Evolutionary conservation across 768 basidiomycete species (phyloP).

Genomic region (Psilocybe cyanescens): DNA sequence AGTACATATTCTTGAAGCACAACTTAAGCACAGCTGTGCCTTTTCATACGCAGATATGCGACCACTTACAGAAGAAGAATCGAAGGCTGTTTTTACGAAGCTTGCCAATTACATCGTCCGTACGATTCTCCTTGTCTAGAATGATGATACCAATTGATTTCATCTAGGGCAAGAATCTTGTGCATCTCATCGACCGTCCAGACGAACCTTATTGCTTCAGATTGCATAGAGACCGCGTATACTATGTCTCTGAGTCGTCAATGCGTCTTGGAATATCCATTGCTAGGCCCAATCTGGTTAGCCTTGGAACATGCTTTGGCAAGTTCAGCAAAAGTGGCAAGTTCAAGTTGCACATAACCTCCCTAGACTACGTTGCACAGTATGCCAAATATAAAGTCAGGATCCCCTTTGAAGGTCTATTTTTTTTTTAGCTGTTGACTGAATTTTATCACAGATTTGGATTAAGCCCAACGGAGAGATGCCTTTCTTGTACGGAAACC

Average conservation of each 20-base stretch:
- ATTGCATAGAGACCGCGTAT: conserved; percentile 92
- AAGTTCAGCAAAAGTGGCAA: conserved; percentile 98
- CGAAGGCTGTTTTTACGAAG: conserved; percentile 94
- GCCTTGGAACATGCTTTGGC: conserved; percentile 95
- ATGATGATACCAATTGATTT: conserved; percentile 2
- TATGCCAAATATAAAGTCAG: conserved; percentile 97
- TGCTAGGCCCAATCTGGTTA: conserved; percentile 89
- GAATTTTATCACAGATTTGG: conserved; percentile 71
- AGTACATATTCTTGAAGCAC: no score
- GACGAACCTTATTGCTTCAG: conserved; percentile 97
- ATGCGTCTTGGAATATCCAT: conserved; percentile 94
- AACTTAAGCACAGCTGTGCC: no score
- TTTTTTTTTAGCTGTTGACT: not conserved
- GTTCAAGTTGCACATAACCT: conserved; percentile 95
- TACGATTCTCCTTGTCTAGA: conserved; percentile 12
- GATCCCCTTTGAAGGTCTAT: not conserved
- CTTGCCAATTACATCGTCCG: conserved; percentile 95
- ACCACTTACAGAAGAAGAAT: conserved; percentile 96
- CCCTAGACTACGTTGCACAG: conserved; percentile 90
- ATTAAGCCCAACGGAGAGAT: conserved; percentile 99
- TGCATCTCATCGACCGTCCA: conserved; percentile 92
- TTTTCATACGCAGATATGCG: conserved; percentile 60
- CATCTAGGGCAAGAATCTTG: conserved; percentile 90
- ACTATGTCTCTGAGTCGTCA: conserved; percentile 93
- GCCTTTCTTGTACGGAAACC: conserved; percentile 99